Evolutionary conservation across 1,284 basidiomycete genomes (phyloP), one percentile per base, ranked within the genome.

Genomic region (Phellopilus nigrolimitatus): DNA sequence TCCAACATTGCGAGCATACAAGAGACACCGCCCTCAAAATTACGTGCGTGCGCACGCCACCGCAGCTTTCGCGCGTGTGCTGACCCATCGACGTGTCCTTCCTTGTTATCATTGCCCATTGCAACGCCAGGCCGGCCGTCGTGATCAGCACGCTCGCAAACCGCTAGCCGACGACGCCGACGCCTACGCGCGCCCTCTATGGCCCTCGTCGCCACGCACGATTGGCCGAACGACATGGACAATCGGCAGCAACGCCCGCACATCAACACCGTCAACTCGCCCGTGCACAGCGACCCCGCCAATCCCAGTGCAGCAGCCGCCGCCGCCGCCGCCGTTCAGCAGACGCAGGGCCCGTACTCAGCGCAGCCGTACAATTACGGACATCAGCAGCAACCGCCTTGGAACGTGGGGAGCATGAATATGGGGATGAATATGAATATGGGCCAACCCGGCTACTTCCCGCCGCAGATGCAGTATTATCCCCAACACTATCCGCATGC

Each of bases 401-500:
- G 50, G 49, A 37, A 43, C 34, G 53, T 56, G 54, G 37, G 25
- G 12, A 40, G 28, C 13, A 41, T 41, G 37, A 50, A 34, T 45
- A 56, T 56, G 54, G 33, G 42, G 30, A 54, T 54, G 36, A 44
- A 44, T 27, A 46, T 49, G 27, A 28, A 43, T 8, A 34, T 37
- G 19, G 47, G 33, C 36, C 50, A 52, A 31, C 49, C 50, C 15
- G 47, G 47, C 13, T 56, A 52, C 36, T 56, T 52, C 40, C 54
- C 54, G 24, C 54, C 54, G 24, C 49, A 37, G 13, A 56, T 56
- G 50, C 68, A 67, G 51, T 68, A 65, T 30, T 71, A 71, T 57
- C 70, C 70, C 5, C 54, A 51, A 48, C 47, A 54, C 17, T 71
- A 71, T 56, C 69, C 70, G 17, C 68, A 69, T 30, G 68, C 70